Evolutionary conservation across 345 rosid species (phyloP), one percentile per base, ranked within the genome.

Genomic region (Ceriops tagal): DNA sequence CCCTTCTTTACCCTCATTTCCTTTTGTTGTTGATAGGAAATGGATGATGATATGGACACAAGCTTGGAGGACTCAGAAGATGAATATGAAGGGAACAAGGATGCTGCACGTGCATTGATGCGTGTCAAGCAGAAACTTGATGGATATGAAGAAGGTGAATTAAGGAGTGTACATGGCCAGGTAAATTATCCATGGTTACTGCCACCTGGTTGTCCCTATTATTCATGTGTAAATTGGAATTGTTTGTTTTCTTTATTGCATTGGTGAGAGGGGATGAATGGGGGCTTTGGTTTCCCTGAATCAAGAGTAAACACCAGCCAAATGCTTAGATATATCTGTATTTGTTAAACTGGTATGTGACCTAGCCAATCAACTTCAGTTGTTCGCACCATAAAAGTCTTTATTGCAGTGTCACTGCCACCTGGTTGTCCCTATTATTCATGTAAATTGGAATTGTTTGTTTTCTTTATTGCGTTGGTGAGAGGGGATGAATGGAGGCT

Each of bases 101-200:
- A 92, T 79, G 99, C 93, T 71, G 83, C 93, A 0, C 89, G 99
- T 62, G 99, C 99, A 57, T 80, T 95, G 69, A 73, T 95, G 87
- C 93, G 98, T 34, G 98, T 88, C 49, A 92, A 90, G 85, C 92
- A 92, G 77, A 95, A 95, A 77, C 87, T 92, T 43, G 99, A 95
- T 78, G 99, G 99, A 47, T 95, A 95, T 63, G 99, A 95, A 74
- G 99, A 81, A 69, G 99, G 98, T 59, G 99, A 90, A 86, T 76
- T 85, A 86, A 88, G 96, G 82, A 92, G 99, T 68, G 80, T 86
- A 37, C 88, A 95, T 67, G 97, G 99, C 67, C 98, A 92, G 98
- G 99, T 92, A 83, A 56, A 56, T n/a, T 46, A 55, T 65, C 70
- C 55, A 37, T 24, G 16, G 19, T 37, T 56, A 39, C 15, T 63